These are phyloP conservation scores for Cladophialophora carrionii DNA, from an alignment of 2,329 filamentous ascomycete species.

Conservation along the genomic window DNA sequence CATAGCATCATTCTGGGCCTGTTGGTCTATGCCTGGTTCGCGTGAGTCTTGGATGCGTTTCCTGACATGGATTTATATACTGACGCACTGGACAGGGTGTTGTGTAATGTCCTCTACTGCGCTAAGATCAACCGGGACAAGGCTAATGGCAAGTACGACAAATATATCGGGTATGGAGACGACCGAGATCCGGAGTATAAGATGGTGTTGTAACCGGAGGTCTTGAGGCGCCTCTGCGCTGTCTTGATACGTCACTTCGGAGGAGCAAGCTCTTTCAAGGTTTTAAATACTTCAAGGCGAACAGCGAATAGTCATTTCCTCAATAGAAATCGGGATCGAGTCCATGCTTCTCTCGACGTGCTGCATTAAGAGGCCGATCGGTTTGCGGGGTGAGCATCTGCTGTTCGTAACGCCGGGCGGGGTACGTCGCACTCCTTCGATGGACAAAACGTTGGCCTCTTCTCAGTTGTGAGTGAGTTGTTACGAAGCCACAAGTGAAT, in stretches of 20 bases:
- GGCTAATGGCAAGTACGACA: slow-evolving; percentile 60
- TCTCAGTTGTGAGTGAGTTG: background rate
- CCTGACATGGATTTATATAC: slow-evolving; percentile 29
- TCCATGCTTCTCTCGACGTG: background rate
- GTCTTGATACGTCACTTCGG: background rate
- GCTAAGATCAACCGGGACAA: slow-evolving; percentile 68
- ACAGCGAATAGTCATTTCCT: background rate
- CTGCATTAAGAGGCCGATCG: background rate
- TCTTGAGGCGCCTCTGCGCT: background rate
- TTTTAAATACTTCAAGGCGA: background rate
- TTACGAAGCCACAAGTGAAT: background rate
- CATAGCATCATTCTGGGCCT: slow-evolving; percentile 65
- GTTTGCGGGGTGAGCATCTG: background rate
- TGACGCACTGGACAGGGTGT: slow-evolving; percentile 50
- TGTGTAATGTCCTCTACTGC: slow-evolving; percentile 65
- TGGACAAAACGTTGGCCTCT: background rate
- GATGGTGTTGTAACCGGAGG: slow-evolving; percentile 58
- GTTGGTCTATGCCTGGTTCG: slow-evolving; percentile 64
- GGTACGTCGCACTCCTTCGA: background rate
- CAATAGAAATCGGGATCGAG: background rate
- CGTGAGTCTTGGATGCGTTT: slow-evolving; percentile 55
- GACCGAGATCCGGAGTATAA: slow-evolving; percentile 66
- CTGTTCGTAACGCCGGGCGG: background rate
- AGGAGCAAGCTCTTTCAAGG: background rate
- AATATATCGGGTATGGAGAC: slow-evolving; percentile 62